phyloP scores from a whole-genome alignment of 352 stramenopile species.

The Phytopythium helicoides region DNA sequence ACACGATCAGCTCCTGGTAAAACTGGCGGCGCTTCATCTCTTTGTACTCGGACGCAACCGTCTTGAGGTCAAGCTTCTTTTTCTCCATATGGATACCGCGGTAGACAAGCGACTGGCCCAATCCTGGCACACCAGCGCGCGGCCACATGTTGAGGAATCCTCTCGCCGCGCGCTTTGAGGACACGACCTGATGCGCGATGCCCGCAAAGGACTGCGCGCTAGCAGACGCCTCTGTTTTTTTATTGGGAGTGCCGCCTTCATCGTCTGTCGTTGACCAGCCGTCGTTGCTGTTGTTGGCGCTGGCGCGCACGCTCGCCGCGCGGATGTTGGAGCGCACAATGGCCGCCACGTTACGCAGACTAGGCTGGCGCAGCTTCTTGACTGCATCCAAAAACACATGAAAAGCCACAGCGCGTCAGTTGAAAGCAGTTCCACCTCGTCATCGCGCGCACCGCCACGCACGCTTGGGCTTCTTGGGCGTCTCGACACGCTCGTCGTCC shows the following conservation, averaged over 20 bases:
- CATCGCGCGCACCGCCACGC: too few species aligned
- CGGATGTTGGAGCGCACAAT: slow-evolving; percentile 61
- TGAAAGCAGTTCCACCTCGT: too few species aligned
- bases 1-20: slow-evolving; percentile 87
- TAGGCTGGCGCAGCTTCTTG: slow-evolving; percentile 43
- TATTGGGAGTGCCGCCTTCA: too few species aligned
- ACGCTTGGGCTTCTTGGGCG: slow-evolving; percentile 7
- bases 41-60: slow-evolving; percentile 80
- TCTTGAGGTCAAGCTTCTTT: slow-evolving; percentile 82
- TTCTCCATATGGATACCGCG: slow-evolving; percentile 89
- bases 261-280: slow-evolving; percentile 5
- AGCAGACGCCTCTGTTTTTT: slow-evolving; percentile 7
- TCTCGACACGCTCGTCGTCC: slow-evolving; percentile 21
- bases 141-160: slow-evolving; percentile 81
- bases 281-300: slow-evolving; percentile 5
- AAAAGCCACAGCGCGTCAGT: neutral
- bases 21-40: slow-evolving; percentile 86
- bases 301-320: slow-evolving; percentile 4
- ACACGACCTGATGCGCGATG: slow-evolving; percentile 74
- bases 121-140: slow-evolving; percentile 22
- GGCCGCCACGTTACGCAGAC: slow-evolving; percentile 62
- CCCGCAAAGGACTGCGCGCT: slow-evolving; percentile 59
- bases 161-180: slow-evolving; percentile 57
- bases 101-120: slow-evolving; percentile 54
- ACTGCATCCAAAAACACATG: slow-evolving; percentile 4